phyloP scores from a whole-genome alignment of 73 alveolate species.

The Durusdinium trenchii region DNA sequence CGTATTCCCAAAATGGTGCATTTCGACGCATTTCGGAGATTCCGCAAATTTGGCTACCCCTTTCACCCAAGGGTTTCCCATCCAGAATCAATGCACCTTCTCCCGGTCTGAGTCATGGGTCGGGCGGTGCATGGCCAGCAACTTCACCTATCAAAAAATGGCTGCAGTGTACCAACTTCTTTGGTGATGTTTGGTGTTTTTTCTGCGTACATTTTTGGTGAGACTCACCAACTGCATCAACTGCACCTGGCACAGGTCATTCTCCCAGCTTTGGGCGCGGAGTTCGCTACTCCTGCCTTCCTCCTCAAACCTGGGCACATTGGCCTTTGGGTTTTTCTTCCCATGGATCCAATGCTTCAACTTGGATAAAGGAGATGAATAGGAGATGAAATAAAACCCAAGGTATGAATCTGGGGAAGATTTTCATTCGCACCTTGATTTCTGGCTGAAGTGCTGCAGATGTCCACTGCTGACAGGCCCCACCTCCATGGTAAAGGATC shows the following conservation, averaged over 20 bases:
- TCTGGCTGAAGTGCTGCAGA: background rate
- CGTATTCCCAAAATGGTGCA: too few species aligned
- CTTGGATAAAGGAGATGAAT: too few species aligned
- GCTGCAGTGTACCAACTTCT: background rate
- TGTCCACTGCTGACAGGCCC: background rate
- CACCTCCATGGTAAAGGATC: conserved; percentile 78
- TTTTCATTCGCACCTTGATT: background rate
- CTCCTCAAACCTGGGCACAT: conserved; percentile 72
- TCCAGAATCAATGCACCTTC: too few species aligned
- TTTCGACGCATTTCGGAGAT: too few species aligned
- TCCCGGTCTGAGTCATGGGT: conserved; percentile 64
- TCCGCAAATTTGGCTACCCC: too few species aligned
- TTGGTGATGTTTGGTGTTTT: background rate
- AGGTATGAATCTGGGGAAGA: too few species aligned
- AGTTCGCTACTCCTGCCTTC: conserved; percentile 51
- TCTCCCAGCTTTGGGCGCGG: conserved; percentile 76
- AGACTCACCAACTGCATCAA: background rate
- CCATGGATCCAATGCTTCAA: too few species aligned
- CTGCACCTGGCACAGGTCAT: conserved; percentile 63
- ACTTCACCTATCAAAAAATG: conserved; percentile 14
- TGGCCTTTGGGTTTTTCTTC: too few species aligned
- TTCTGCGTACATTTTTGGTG: background rate
- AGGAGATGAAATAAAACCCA: too few species aligned
- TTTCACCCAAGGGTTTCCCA: too few species aligned
- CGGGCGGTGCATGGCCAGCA: conserved; percentile 82